Evolutionary conservation across 78 protist species (phyloP), one percentile per base, ranked within the genome.

Genomic region (Polysphondylium violaceum): DNA sequence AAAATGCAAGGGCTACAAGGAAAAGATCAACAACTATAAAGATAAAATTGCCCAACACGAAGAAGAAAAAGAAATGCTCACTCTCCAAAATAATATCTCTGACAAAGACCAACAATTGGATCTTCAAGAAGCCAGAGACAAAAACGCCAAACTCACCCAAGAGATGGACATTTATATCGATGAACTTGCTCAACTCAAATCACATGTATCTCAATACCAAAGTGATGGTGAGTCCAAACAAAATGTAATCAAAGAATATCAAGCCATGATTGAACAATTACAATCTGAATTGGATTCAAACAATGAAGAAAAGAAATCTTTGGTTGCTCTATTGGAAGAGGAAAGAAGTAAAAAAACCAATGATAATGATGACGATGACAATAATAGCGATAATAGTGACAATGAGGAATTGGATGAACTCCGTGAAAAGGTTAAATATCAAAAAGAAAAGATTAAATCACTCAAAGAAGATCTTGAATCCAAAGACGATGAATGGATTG

Each of bases 401-500:
- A 35, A n/a, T 51, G 74, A 63, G 5, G 76, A 65, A 40, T 12
- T 53, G 7, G 77, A 81, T 38, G 77, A 67, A 40, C 61, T 81
- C 17, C 47, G 38, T 27, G 91, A 51, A 44, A 83, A 69, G 72
- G 69, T 83, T 31, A 53, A 83, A 35, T 38, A 83, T 4, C 76
- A 69, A 56, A 83, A 83, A 41, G 91, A 56, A 31, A 83, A 83
- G 44, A 69, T 83, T 36, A 83, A 63, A 35, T 63, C 60, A 25
- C 27, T 83, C 12, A 83, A 83, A 56, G 81, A 63, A 23, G 75
- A 67, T 29, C 33, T 83, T 21, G 91, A 83, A n/a, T 23, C 56
- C 33, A 83, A 83, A 63, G 68, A 72, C 6, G 91, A 83, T 59
- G 91, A 83, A 58, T 31, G 75, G 67, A 44, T 44, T 17, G 91